Percentiles rank a stretch among this genome's conserved stretches.
phyloP scores from a whole-genome alignment of 164 flowering plant genomes.

The Piper betle region DNA sequence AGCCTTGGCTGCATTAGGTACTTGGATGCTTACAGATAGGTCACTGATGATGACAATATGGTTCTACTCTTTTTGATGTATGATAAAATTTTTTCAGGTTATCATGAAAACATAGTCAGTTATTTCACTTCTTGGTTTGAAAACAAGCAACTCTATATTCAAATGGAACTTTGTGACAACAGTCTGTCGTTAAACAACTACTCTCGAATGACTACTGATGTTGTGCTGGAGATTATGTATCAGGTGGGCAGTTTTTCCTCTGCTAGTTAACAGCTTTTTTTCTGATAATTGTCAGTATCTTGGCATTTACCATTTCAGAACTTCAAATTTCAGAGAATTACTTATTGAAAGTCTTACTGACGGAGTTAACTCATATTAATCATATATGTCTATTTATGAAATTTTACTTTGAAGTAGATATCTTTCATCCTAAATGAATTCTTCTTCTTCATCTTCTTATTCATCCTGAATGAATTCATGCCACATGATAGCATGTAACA shows the following conservation, averaged over 20 bases:
- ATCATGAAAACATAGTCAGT: constrained; percentile 70
- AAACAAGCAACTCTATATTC: constrained; percentile 83
- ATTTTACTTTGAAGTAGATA: too few species aligned
- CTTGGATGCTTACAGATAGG: constrained; percentile 2
- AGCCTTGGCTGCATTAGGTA: constrained; percentile 89
- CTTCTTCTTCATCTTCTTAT: too few species aligned
- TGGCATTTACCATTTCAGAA: too few species aligned
- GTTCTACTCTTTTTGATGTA: background rate
- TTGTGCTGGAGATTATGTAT: constrained; percentile 41
- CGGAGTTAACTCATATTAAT: too few species aligned
- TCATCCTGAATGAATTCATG: too few species aligned
- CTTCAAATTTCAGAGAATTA: too few species aligned
- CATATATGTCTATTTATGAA: too few species aligned
- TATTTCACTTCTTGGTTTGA: constrained; percentile 94
- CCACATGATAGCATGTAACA: too few species aligned
- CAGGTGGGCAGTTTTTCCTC: constrained; percentile 34
- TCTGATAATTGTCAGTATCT: too few species aligned
- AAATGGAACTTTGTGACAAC: constrained; percentile 86
- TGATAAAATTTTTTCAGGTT: constrained; percentile 26
- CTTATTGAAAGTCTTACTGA: too few species aligned
- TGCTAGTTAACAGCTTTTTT: background rate
- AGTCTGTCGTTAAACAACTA: constrained; percentile 41
- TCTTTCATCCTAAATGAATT: too few species aligned
- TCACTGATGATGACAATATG: background rate
- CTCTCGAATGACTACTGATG: constrained; percentile 33